phyloP scores from a whole-genome alignment of 768 basidiomycete species.

The Phaffia tasmanica region DNA sequence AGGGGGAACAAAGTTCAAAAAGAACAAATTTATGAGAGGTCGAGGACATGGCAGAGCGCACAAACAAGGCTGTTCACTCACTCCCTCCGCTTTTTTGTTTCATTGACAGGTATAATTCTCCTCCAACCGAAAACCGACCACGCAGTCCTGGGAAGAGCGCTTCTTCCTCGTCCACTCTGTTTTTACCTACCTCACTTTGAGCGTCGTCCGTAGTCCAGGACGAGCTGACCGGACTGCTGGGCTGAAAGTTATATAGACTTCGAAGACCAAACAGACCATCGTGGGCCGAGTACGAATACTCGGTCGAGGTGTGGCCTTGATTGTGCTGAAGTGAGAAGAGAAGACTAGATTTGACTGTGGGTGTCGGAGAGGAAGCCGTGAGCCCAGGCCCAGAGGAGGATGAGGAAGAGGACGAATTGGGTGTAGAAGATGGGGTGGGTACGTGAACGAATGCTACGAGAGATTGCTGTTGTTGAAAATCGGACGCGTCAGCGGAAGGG shows the following conservation, averaged over 20 bases:
- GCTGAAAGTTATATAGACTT: conserved; percentile 82
- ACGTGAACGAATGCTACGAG: conserved; percentile 51
- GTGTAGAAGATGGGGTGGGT: conserved; percentile 39
- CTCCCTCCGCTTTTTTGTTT: conserved; percentile 87
- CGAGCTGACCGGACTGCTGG: background rate
- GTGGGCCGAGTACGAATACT: conserved; percentile 88
- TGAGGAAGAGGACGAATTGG: background rate
- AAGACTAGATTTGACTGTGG: conserved; percentile 36
- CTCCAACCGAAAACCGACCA: conserved; percentile 82
- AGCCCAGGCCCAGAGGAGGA: background rate
- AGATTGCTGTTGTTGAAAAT: conserved; percentile 34
- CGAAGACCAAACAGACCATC: conserved; percentile 87
- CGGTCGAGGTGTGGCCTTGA: conserved; percentile 79
- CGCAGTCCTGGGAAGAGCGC: conserved; percentile 80
- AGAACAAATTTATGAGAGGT: background rate
- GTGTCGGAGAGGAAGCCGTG: background rate
- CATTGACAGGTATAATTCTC: conserved; percentile 84
- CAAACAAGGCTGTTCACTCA: conserved; percentile 38
- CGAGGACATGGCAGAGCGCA: background rate
- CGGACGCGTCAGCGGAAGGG: background rate
- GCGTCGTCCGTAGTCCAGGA: conserved; percentile 43
- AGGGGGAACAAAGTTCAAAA: background rate
- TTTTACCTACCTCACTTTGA: conserved; percentile 41
- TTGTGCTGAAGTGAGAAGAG: conserved; percentile 86
- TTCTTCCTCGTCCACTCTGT: conserved; percentile 91